These are phyloP conservation scores for Zopfochytrium polystomum DNA, from an alignment of 371 early-diverging fungal genomes.

Conservation along the genomic window DNA sequence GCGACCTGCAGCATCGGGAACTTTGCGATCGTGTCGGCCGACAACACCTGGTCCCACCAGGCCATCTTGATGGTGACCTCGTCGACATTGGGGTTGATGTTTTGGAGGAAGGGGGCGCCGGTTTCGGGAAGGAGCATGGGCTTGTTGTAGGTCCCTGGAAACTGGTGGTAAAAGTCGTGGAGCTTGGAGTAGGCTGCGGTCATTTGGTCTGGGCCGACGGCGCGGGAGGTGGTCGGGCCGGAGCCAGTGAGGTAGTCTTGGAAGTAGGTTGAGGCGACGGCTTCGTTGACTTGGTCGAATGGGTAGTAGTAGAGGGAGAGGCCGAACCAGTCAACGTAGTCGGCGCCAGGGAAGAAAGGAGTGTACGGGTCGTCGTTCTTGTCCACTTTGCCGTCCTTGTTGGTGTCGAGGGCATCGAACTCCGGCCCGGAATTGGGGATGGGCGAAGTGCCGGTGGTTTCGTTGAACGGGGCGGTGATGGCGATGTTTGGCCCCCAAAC, in stretches of 20 bases:
- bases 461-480: conserved; percentile 33
- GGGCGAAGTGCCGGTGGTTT: conserved; percentile 1
- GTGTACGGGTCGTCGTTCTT: conserved; percentile 19
- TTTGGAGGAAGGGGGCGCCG: conserved; percentile 12
- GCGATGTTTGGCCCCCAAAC: conserved; percentile 49
- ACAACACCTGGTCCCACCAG: no score
- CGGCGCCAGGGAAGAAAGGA: conserved; percentile 27
- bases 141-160: conserved; percentile 19
- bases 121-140: conserved; percentile 37
- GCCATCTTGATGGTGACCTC: no score
- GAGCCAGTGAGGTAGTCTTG: conserved; percentile 12
- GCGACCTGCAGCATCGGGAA: conserved; percentile 34
- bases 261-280: conserved; percentile 7
- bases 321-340: conserved; percentile 46
- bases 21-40: conserved; percentile 9
- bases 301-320: conserved; percentile 15
- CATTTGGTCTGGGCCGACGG: no score
- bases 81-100: conserved; percentile 1
- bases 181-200: conserved; percentile 2
- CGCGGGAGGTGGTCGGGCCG: not conserved
- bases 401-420: conserved; percentile 29
- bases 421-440: conserved; percentile 5
- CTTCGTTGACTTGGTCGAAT: not conserved
- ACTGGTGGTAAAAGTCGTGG: conserved; percentile 26
- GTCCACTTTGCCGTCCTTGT: conserved; percentile 26